phyloP scores from a whole-genome alignment of 805 yeast genomes.

The Candida nitratophila region DNA sequence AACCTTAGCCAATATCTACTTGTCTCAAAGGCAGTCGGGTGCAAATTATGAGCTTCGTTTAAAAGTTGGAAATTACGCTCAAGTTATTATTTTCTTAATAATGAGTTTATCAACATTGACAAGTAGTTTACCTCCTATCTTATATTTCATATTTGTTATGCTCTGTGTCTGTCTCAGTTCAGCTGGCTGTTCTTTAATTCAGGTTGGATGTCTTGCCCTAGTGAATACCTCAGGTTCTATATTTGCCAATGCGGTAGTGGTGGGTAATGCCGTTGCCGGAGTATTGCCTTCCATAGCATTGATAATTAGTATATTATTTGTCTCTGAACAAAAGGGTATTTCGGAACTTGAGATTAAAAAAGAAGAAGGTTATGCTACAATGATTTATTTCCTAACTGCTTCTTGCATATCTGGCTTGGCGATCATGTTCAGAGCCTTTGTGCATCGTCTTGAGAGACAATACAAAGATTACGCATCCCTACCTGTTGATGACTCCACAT shows the following conservation, averaged over 20 bases:
- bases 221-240: conserved; percentile 70
- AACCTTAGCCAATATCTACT: conserved; percentile 47
- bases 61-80: conserved; percentile 50
- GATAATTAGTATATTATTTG: conserved; percentile 43
- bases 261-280: conserved; percentile 93
- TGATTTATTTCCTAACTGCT: conserved; percentile 31
- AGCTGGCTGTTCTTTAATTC: conserved; percentile 74
- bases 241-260: conserved; percentile 85
- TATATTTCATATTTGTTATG: conserved; percentile 52
- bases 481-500: neutral
- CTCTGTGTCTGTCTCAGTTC: conserved; percentile 57
- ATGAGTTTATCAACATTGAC: conserved; percentile 46
- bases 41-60: conserved; percentile 54
- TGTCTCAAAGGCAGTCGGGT: conserved; percentile 60
- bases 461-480: conserved; percentile 5
- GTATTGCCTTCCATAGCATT: conserved; percentile 77
- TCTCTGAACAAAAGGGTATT: conserved; percentile 7
- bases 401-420: conserved; percentile 12
- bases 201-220: conserved; percentile 85
- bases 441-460: conserved; percentile 15
- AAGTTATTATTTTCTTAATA: conserved; percentile 47
- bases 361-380: conserved; percentile 11
- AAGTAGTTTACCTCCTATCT: conserved; percentile 26
- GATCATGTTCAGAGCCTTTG: conserved; percentile 11
- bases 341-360: conserved; percentile 10